phyloP scores from a whole-genome alignment of 768 basidiomycete species.

The Amanita exitialis region DNA sequence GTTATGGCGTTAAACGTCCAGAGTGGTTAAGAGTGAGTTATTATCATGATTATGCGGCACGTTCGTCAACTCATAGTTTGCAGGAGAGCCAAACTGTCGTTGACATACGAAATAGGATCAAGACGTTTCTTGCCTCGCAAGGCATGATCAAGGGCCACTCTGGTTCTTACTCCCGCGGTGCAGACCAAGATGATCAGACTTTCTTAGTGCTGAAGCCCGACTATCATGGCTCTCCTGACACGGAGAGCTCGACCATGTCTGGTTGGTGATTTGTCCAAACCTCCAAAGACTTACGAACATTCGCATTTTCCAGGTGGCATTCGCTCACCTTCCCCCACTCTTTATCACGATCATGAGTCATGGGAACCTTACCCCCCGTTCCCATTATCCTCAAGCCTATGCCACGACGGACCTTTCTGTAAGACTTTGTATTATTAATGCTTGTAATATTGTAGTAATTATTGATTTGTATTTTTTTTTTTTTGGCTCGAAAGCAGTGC shows the following conservation, averaged over 20 bases:
- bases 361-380: background rate
- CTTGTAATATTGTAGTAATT: slow-evolving; percentile 64
- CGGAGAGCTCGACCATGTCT: slow-evolving; percentile 9
- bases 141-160: slow-evolving; percentile 90
- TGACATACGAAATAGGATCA: slow-evolving; percentile 69
- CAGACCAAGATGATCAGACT: slow-evolving; percentile 34
- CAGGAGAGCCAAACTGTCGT: slow-evolving; percentile 43
- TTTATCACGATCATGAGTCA: background rate
- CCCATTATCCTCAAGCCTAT: background rate
- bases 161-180: slow-evolving; percentile 49
- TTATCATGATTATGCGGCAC: slow-evolving; percentile 5
- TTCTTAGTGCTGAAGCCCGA: slow-evolving; percentile 28
- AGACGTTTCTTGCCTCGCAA: slow-evolving; percentile 66
- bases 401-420: slow-evolving; percentile 24
- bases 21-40: slow-evolving; percentile 72
- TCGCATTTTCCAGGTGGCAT: background rate
- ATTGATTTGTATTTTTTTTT: slow-evolving; percentile 24
- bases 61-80: background rate
- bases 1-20: slow-evolving; percentile 78
- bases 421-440: slow-evolving; percentile 69
- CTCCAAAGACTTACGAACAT: background rate
- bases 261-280: background rate
- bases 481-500: slow-evolving; percentile 12
- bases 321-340: slow-evolving; percentile 1
- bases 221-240: slow-evolving; percentile 8